Evolutionary conservation across 1,139 yeast species (phyloP).

Genomic region (Casaregolazyma lundiana): DNA sequence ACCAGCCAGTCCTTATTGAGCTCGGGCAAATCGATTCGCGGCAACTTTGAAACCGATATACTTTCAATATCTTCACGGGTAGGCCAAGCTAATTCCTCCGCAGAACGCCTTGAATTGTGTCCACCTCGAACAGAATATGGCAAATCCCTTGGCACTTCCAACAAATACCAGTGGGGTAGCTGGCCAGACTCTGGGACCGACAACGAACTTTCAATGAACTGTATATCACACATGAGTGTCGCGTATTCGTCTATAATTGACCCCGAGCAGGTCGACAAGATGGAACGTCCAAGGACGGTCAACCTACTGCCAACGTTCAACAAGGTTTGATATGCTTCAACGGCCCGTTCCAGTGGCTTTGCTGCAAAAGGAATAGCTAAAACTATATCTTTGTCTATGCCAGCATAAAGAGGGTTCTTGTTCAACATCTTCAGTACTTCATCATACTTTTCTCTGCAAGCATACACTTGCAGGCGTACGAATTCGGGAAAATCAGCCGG

Average conservation of each 20-base stretch:
- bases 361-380: constrained; percentile 5
- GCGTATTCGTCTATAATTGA: neutral
- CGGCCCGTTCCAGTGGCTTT: constrained; percentile 1
- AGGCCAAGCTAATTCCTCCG: constrained; percentile 2
- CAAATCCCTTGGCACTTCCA: constrained; percentile 4
- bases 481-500: constrained; percentile 3
- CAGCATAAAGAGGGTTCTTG: constrained; percentile 8
- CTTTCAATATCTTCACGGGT: neutral
- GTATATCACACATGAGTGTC: neutral
- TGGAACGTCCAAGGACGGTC: neutral
- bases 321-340: constrained; percentile 1
- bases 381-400: constrained; percentile 8
- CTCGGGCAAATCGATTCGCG: neutral
- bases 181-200: neutral
- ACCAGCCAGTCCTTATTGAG: constrained; percentile 8
- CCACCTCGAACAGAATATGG: constrained; percentile 1
- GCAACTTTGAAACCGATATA: neutral
- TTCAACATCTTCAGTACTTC: neutral
- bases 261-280: neutral
- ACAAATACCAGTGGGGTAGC: neutral
- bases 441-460: neutral
- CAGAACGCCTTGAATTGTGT: neutral
- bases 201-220: constrained; percentile 2
- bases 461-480: neutral
- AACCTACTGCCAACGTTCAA: neutral